phyloP scores from a whole-genome alignment of 352 stramenopile genomes.

The Peronosclerospora sorghi region DNA sequence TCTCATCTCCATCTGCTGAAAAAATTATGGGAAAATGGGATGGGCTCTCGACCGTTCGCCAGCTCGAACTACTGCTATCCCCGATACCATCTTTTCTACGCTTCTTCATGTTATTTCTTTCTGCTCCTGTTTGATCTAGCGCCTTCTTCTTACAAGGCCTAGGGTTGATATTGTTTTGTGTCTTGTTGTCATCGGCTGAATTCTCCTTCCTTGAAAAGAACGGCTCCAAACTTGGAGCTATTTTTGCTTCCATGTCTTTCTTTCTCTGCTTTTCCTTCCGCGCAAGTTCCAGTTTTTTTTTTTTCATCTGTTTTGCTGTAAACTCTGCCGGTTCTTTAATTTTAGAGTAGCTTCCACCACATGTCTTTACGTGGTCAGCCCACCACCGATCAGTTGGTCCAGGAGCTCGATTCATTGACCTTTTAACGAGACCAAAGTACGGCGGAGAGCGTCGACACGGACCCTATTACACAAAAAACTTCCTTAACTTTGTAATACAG shows the following conservation, averaged over 20 bases:
- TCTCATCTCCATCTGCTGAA: constrained; percentile 21
- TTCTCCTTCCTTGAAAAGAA: constrained; percentile 18
- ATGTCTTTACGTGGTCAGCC: constrained; percentile 51
- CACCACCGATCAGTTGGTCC: constrained; percentile 66
- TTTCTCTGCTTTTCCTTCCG: constrained; percentile 15
- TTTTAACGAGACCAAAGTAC: constrained; percentile 81
- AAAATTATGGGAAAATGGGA: constrained; percentile 19
- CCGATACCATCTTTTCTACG: constrained; percentile 5
- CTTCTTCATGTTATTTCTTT: constrained; percentile 5
- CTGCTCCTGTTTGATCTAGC: not conserved
- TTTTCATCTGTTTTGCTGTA: constrained; percentile 41
- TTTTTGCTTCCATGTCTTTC: constrained; percentile 14
- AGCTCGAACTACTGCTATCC: not conserved
- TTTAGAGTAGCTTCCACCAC: constrained; percentile 61
- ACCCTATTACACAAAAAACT: constrained; percentile 27
- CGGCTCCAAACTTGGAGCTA: constrained; percentile 14
- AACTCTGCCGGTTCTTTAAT: constrained; percentile 57
- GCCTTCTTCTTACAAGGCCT: constrained; percentile 17
- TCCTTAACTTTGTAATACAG: not conserved
- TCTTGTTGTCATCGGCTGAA: not conserved
- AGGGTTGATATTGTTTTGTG: constrained; percentile 8
- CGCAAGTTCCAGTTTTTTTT: constrained; percentile 27
- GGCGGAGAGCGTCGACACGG: constrained; percentile 40
- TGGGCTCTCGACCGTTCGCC: not conserved
- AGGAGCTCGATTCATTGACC: constrained; percentile 79